phyloP scores from a whole-genome alignment of 2,329 filamentous ascomycete genomes.

The Paradendryphiella salina region DNA sequence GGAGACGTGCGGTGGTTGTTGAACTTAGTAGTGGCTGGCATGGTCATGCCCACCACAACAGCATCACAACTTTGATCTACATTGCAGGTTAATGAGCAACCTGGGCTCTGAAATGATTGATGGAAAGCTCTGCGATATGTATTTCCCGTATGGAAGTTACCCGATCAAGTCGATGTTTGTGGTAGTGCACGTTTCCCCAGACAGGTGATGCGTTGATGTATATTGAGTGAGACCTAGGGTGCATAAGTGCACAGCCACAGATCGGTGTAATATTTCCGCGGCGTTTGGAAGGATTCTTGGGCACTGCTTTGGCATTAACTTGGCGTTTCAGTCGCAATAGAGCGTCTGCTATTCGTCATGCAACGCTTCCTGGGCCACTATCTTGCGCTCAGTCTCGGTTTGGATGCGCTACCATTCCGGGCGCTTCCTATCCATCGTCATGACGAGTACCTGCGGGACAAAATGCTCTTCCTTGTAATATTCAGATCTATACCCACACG shows the following conservation, averaged over 20 bases:
- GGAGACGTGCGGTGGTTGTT: conserved; percentile 5
- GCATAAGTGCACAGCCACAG: conserved; percentile 2
- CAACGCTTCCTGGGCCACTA: not conserved
- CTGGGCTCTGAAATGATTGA: not conserved
- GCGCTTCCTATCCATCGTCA: too few species aligned
- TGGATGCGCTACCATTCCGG: not conserved
- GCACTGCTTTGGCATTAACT: conserved; percentile 5
- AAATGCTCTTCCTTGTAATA: too few species aligned
- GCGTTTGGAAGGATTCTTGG: not conserved
- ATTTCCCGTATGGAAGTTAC: not conserved
- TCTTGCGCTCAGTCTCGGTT: not conserved
- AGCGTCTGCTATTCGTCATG: not conserved
- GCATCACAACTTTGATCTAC: not conserved
- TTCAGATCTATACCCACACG: too few species aligned
- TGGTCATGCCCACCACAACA: conserved; percentile 1
- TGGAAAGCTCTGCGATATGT: not conserved
- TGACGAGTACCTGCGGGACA: too few species aligned
- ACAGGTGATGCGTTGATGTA: conserved; percentile 1
- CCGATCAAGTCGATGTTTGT: not conserved
- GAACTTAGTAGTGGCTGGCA: conserved; percentile 10
- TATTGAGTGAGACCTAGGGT: not conserved
- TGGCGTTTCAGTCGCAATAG: conserved; percentile 4
- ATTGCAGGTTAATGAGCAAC: not conserved
- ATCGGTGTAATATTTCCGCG: not conserved
- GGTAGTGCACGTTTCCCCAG: not conserved